Percentiles rank a stretch among this genome's conserved stretches.
These are phyloP conservation scores for Anaeramoeba flamelloides DNA, from an alignment of 78 protist species.

Conservation along the genomic window DNA sequence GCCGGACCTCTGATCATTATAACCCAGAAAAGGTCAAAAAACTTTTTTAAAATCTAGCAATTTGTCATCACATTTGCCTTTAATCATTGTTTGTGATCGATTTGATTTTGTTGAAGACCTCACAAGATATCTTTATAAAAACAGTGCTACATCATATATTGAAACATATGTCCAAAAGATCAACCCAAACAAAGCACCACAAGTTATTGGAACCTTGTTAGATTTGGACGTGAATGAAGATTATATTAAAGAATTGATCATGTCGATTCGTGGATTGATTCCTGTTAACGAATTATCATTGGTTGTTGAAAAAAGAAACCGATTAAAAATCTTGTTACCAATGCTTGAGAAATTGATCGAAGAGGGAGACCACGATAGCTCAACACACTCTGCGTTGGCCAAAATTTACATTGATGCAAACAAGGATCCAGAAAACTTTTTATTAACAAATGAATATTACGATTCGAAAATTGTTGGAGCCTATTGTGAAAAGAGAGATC, in stretches of 20 bases:
- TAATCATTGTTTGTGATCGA: conserved; percentile 94
- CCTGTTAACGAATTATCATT: conserved; percentile 78
- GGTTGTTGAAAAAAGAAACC: conserved; percentile 84
- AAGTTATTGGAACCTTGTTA: conserved; percentile 87
- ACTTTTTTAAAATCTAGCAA: conserved; percentile 83
- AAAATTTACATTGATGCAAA: conserved; percentile 86
- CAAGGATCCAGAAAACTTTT: conserved; percentile 75
- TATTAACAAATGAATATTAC: conserved; percentile 58
- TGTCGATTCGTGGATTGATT: conserved; percentile 51
- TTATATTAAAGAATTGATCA: conserved; percentile 50
- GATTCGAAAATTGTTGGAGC: no score
- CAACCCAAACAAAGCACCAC: conserved; percentile 23
- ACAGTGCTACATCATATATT: conserved; percentile 66
- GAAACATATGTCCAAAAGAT: conserved; percentile 81
- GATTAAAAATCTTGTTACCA: conserved; percentile 75
- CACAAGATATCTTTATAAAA: conserved; percentile 55
- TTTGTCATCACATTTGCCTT: conserved; percentile 80
- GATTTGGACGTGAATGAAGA: conserved; percentile 86
- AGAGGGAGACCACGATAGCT: conserved; percentile 22
- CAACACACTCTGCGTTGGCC: conserved; percentile 91
- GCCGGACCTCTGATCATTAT: conserved; percentile 69
- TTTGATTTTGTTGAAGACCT: conserved; percentile 88
- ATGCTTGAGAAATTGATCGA: conserved; percentile 84
- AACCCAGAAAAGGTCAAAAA: conserved; percentile 80
- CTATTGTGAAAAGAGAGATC: conserved; percentile 96